Base-by-base conservation (phyloP, 163 green algal species). In the Scenedesmus sp. region DNA sequence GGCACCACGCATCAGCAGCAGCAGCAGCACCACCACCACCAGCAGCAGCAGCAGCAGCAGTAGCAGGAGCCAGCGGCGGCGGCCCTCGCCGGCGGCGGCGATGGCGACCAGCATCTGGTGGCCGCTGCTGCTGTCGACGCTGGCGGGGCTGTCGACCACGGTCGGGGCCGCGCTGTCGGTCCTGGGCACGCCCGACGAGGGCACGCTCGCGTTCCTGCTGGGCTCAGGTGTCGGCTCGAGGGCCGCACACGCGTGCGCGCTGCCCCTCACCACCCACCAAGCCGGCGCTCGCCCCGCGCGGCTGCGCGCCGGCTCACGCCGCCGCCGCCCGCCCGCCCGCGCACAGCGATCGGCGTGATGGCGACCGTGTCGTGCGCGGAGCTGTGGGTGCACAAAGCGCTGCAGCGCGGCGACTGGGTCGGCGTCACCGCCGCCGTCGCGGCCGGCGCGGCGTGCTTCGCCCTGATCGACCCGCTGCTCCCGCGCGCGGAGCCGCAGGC, bases 261-360 rank as follows among this genome's bases (percentile, higher is more conserved):
- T 48, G 10, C 15, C 24, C 6, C 63, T n/a, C n/a, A n/a, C n/a
- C n/a, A n/a, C n/a, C n/a, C n/a, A n/a, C n/a, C n/a, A n/a, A n/a
- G n/a, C n/a, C 54, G 18, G 54, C 54, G 31, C 13, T 20, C 42
- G 2, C 58, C 17, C 20, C 60, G 31, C n/a, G 26, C 60, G 51
- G 60, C 60, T 47, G 58, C 58, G 45, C 29, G 6, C 9, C 11
- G 57, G 44, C 36, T 44, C 28, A 3, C 24, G 57, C 11, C 29
- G 36, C 10, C 5, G 26, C 7, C 57, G 1, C 1, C n/a, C 26
- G 2, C 29, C 9, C 2, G n/a, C 13, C 22, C 13, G 10, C 17
- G 28, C 57, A 64, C 39, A 64, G 93, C 94, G 28, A 91, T 96
- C 7, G 94, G 94, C 7, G 94, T 98, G 2, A 98, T 97, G 94